Conservation (phyloP, 495 filamentous ascomycete genomes). For the Bacidia rubella region DNA sequence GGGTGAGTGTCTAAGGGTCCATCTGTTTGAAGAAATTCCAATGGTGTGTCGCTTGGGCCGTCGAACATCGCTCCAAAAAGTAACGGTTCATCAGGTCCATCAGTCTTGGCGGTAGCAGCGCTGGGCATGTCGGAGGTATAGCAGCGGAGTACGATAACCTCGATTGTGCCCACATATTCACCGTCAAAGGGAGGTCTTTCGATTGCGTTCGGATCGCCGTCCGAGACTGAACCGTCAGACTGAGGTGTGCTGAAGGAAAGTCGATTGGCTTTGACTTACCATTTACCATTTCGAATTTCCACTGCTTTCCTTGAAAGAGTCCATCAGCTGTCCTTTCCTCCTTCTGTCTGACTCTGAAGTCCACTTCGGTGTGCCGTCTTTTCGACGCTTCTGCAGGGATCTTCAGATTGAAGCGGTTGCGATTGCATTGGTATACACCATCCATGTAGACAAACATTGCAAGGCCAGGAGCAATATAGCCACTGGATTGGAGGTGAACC, state of each 20-base stretch:
- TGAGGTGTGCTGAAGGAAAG: background rate
- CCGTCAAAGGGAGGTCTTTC: conserved; percentile 17
- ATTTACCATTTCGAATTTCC: conserved; percentile 31
- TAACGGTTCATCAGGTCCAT: background rate
- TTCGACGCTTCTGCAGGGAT: conserved; percentile 13
- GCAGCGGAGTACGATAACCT: conserved; percentile 34
- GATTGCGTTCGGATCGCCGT: conserved; percentile 9
- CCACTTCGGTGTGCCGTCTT: conserved; percentile 18
- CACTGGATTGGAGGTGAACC: conserved; percentile 27
- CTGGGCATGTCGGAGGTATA: background rate
- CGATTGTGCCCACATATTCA: conserved; percentile 33
- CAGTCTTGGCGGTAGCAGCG: background rate
- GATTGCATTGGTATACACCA: conserved; percentile 36
- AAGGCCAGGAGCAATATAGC: conserved; percentile 32
- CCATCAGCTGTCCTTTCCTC: conserved; percentile 27
- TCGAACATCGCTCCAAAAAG: background rate
- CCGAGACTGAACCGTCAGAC: conserved; percentile 1
- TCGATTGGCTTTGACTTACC: conserved; percentile 16
- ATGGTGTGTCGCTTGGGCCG: background rate
- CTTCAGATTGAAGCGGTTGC: conserved; percentile 27
- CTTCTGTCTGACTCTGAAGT: conserved; percentile 32
- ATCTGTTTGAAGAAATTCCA: background rate
- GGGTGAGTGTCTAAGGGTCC: background rate
- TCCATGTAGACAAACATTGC: conserved; percentile 38
- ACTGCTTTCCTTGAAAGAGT: conserved; percentile 27